Evolutionary conservation across 139 green algal genomes (phyloP).

Genomic region (Tetraselmis chui): DNA sequence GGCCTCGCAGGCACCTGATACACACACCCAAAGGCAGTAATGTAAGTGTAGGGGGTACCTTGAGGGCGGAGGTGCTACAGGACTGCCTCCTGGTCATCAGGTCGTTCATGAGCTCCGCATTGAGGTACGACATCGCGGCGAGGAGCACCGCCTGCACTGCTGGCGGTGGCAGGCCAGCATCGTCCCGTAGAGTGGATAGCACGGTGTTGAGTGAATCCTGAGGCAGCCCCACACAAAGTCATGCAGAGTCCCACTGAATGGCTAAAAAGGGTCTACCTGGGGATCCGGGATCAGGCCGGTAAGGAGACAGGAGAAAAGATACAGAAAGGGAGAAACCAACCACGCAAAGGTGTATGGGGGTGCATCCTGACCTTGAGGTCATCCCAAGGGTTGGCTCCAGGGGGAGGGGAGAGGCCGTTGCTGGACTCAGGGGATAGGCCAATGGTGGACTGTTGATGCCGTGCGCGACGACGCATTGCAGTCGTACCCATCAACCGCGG

Average conservation of each 20-base stretch:
- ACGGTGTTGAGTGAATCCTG: constrained; percentile 28
- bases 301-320: no score
- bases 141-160: constrained; percentile 31
- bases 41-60: no score
- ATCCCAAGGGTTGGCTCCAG: neutral
- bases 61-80: constrained; percentile 49
- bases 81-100: constrained; percentile 47
- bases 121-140: constrained; percentile 39
- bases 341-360: no score
- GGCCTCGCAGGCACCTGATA: neutral
- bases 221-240: no score
- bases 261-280: no score
- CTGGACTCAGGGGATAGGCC: neutral
- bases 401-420: neutral
- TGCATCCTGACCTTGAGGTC: neutral
- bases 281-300: no score
- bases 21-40: no score
- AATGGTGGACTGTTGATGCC: neutral
- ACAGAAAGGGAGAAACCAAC: no score
- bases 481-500: neutral
- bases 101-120: constrained; percentile 53
- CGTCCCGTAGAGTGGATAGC: constrained; percentile 29
- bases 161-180: constrained; percentile 29
- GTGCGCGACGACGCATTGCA: neutral
- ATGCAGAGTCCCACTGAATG: no score